phyloP scores from a whole-genome alignment of 164 flowering plant species.

The Liriodendron chinense region DNA sequence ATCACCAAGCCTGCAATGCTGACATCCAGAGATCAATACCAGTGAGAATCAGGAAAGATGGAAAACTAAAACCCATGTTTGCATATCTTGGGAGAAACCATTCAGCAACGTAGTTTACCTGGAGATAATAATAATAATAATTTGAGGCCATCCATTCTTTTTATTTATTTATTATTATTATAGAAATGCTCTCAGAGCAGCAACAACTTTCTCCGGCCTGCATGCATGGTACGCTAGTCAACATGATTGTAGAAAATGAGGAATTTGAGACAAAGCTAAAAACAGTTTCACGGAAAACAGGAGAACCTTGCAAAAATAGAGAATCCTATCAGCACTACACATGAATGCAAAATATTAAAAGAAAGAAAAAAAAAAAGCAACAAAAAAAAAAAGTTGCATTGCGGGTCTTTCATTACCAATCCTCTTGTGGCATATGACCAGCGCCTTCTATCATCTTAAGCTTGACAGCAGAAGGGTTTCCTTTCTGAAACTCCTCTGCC shows the following conservation, averaged over 20 bases:
- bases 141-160: background rate
- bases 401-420: slow-evolving; percentile 54
- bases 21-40: background rate
- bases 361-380: background rate
- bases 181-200: slow-evolving; percentile 60
- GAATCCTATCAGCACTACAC: background rate
- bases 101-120: background rate
- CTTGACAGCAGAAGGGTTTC: slow-evolving; percentile 51
- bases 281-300: background rate
- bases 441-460: slow-evolving; percentile 88
- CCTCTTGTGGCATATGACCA: slow-evolving; percentile 99
- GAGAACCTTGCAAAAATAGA: background rate
- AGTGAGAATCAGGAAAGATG: background rate
- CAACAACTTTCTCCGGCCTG: slow-evolving; percentile 99
- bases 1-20: background rate
- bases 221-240: background rate
- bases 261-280: background rate
- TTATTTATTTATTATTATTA: too few relatives aligned
- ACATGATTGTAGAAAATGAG: background rate
- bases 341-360: background rate
- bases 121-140: background rate
- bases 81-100: background rate
- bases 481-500: slow-evolving; percentile 82
- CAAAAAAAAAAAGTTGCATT: background rate
- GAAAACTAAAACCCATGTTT: background rate